phyloP scores from a whole-genome alignment of 2,329 filamentous ascomycete genomes.

The Emergomyces pasteurianus region DNA sequence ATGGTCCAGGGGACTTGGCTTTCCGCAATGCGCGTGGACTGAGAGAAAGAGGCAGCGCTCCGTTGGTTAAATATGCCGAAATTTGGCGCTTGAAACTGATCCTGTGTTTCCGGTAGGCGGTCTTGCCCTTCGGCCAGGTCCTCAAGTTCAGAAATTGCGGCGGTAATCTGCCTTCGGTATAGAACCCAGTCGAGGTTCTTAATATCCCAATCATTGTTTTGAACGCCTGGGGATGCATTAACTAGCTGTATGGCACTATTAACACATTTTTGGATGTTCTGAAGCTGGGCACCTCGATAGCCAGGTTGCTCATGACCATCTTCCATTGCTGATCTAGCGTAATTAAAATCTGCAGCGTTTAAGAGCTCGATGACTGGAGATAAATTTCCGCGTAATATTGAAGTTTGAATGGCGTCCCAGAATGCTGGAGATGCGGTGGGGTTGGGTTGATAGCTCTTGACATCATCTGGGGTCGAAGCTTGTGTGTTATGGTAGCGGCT shows the following conservation, averaged over 20 bases:
- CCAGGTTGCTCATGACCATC: constrained; percentile 52
- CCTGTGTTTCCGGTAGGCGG: constrained; percentile 32
- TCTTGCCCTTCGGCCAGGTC: constrained; percentile 67
- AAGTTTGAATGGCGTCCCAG: constrained; percentile 72
- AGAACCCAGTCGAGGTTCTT: constrained; percentile 70
- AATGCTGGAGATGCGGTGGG: constrained; percentile 66
- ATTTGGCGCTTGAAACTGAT: constrained; percentile 32
- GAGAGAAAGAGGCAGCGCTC: constrained; percentile 51
- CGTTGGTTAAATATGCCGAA: constrained; percentile 35
- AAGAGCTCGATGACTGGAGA: constrained; percentile 55
- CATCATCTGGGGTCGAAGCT: constrained; percentile 51
- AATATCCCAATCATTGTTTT: constrained; percentile 63
- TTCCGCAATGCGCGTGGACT: constrained; percentile 59
- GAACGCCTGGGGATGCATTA: constrained; percentile 57
- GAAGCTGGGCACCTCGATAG: constrained; percentile 64
- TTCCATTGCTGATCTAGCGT: constrained; percentile 53
- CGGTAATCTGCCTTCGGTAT: constrained; percentile 64
- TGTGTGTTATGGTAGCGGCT: constrained; percentile 62
- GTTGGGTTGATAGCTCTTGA: constrained; percentile 54
- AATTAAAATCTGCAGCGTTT: constrained; percentile 63
- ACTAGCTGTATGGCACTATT: constrained; percentile 58
- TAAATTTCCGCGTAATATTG: constrained; percentile 65
- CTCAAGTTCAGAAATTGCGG: constrained; percentile 57
- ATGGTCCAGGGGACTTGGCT: constrained; percentile 82
- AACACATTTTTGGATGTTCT: constrained; percentile 62